A percentile compares a stretch with the other conserved stretches of the same genome.
Conservation (phyloP, 1,284 basidiomycete species). For the Ganoderma sinense region DNA sequence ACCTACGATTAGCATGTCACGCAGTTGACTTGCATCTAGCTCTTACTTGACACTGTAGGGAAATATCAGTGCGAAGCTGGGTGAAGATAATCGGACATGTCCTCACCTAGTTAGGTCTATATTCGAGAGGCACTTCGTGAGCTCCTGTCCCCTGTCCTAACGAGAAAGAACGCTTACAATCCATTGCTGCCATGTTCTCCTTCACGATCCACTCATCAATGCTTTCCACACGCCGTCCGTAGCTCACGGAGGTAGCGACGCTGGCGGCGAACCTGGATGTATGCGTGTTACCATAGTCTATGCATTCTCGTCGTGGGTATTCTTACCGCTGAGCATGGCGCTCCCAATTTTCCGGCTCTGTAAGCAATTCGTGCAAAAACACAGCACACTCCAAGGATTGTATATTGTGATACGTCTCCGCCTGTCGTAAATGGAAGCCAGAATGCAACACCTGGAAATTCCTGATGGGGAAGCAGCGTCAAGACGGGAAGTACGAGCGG, state of each 20-base stretch:
- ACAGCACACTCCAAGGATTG: conserved; percentile 59
- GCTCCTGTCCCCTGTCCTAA: background rate
- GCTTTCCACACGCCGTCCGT: conserved; percentile 53
- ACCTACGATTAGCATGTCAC: background rate
- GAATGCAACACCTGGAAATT: conserved; percentile 52
- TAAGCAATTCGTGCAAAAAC: conserved; percentile 50
- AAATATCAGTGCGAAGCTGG: background rate
- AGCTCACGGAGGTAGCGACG: conserved; percentile 54
- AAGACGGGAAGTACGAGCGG: background rate
- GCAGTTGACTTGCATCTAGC: background rate
- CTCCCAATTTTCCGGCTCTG: conserved; percentile 50
- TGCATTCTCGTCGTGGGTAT: background rate
- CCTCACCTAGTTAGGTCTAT: conserved; percentile 48
- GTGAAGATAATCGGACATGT: background rate
- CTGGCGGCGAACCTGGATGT: conserved; percentile 51
- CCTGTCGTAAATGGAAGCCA: conserved; percentile 48
- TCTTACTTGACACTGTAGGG: conserved; percentile 44
- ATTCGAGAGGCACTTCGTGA: background rate
- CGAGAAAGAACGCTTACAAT: conserved; percentile 42
- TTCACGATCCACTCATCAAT: conserved; percentile 55
- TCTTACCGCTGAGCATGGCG: conserved; percentile 51
- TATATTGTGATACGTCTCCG: conserved; percentile 55
- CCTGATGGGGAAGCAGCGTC: background rate
- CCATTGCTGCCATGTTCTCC: conserved; percentile 52
- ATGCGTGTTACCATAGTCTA: too few species aligned